phyloP scores from a whole-genome alignment of 345 rosid species.

The Psidium friedrichsthalianum region DNA sequence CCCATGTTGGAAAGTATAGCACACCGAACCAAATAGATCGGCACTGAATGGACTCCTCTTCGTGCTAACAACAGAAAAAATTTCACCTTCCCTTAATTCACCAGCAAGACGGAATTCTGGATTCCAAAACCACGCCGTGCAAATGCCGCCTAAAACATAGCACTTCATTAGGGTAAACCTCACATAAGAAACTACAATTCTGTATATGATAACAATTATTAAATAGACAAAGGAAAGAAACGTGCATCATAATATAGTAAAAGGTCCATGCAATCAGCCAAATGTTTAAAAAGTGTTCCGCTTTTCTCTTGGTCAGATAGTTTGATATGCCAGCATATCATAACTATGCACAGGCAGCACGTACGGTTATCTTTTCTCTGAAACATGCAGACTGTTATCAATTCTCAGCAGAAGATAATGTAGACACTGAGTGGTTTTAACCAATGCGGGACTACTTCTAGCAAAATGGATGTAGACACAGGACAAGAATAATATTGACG shows the following conservation, averaged over 20 bases:
- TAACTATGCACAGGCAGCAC: background rate
- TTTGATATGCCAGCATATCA: background rate
- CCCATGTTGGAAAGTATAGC: slow-evolving; percentile 67
- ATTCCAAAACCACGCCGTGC: slow-evolving; percentile 52
- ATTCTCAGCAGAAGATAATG: background rate
- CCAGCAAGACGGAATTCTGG: slow-evolving; percentile 12
- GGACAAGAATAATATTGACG: background rate
- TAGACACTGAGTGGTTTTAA: background rate
- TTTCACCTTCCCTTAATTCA: slow-evolving; percentile 7
- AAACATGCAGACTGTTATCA: background rate
- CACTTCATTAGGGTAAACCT: background rate
- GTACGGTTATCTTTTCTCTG: background rate
- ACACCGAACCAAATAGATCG: slow-evolving; percentile 67
- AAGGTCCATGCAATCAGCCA: background rate
- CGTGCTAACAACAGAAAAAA: slow-evolving; percentile 2
- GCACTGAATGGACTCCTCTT: slow-evolving; percentile 47
- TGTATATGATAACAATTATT: background rate
- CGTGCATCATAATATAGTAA: background rate
- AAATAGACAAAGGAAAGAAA: background rate
- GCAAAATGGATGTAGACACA: background rate
- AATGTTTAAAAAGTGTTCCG: background rate
- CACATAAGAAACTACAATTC: background rate
- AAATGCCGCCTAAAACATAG: slow-evolving; percentile 36
- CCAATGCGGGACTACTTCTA: background rate
- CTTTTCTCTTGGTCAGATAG: background rate